phyloP scores from a whole-genome alignment of 495 filamentous ascomycete genomes.

The Aspergillus asperescens region DNA sequence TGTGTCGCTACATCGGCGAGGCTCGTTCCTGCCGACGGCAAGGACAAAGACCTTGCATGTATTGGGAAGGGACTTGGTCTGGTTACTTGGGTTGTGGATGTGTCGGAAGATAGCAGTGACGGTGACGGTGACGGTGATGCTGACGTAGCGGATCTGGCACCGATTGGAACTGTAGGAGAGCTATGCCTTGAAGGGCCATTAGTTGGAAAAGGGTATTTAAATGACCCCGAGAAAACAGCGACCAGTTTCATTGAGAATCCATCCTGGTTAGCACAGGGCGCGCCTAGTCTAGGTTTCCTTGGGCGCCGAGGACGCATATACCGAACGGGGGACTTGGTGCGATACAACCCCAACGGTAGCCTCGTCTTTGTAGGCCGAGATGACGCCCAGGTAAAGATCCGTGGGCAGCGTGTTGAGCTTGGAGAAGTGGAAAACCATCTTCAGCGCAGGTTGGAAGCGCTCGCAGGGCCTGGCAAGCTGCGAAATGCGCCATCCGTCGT shows the following conservation, averaged over 20 bases:
- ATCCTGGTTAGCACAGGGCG: background rate
- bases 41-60: too few relatives aligned
- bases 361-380: conserved; percentile 12
- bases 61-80: background rate
- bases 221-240: background rate
- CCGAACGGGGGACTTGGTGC: background rate
- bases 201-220: background rate
- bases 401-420: conserved; percentile 39
- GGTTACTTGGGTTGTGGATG: too few relatives aligned
- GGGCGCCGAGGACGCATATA: background rate
- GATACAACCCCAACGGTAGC: conserved; percentile 2
- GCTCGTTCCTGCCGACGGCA: too few relatives aligned
- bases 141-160: background rate
- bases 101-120: too few relatives aligned
- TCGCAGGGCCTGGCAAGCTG: too few relatives aligned
- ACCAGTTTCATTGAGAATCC: background rate
- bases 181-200: background rate
- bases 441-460: too few relatives aligned
- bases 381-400: conserved; percentile 12
- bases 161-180: background rate
- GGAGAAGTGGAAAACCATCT: conserved; percentile 39
- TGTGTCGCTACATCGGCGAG: too few relatives aligned
- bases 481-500: too few relatives aligned
- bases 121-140: too few relatives aligned
- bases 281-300: too few relatives aligned